Evolutionary conservation across 2,329 filamentous ascomycete genomes (phyloP), one percentile per base, ranked within the genome.

Genomic region (Cercospora nicotianae): DNA sequence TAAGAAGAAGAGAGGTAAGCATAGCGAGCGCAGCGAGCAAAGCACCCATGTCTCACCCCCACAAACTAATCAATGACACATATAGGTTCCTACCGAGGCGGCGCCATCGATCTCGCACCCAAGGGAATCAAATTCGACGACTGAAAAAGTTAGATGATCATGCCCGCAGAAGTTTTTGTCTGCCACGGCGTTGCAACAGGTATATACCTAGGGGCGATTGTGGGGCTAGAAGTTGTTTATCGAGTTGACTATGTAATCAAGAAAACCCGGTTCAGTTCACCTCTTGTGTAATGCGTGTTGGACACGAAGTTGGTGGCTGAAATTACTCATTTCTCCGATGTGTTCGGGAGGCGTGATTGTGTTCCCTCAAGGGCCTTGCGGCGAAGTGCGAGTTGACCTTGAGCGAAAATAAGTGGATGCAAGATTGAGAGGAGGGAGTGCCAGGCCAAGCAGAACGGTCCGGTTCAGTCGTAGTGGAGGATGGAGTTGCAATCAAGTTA

Each of bases 71-170:
- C 87, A 94, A 93, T 31, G 26, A 57, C 26, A 86, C 33, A 59
- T 63, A 86, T 89, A 74, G 95, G 95, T 61, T 92, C 90, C 72
- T 99, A 97, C 85, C 89, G 91, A 59, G 95, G 95, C 55, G 95
- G 95, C 6, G 81, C 86, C 63, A 96, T 99, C 75, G 94, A 99
- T 78, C 91, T 94, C 63, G 82, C 86, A 13, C 90, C 91, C 72
- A 94, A 94, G 81, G 91, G 92, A 67, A 91, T 97, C 83, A 97
- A 96, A 83, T 99, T 99, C 80, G 93, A 97, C 2, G 92, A 96
- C 76, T 96, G 73, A 57, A 26, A 18, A 13, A 6, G n/a, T 5
- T 5, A 13, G 10, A 51, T 26, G 10, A 5, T 12, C 10, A 13
- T 51, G 45, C 18, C 26, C 9, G 45, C 45, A 51, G 18, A 39